Base-by-base conservation (phyloP, 805 yeast genomes). In the Candida pini region DNA sequence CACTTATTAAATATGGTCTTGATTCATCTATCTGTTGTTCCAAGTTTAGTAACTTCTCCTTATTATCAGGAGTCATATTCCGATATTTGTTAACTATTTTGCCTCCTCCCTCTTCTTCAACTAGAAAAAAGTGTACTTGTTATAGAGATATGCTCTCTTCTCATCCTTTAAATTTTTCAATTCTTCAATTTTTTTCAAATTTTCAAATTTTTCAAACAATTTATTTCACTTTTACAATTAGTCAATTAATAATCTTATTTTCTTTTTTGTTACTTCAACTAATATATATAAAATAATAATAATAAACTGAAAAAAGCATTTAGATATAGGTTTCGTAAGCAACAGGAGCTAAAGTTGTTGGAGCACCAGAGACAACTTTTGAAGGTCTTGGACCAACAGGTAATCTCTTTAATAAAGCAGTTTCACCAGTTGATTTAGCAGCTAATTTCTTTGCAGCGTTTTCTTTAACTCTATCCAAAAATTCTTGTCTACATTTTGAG, bases 241-340 rank as follows among this genome's bases (percentile, higher is more conserved):
- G n/a, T n/a, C n/a, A n/a, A n/a, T n/a, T n/a, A n/a, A n/a, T n/a
- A n/a, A n/a, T n/a, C n/a, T n/a, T n/a, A n/a, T n/a, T 9, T n/a
- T 23, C n/a, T 13, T 26, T n/a, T n/a, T n/a, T n/a, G n/a, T n/a
- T n/a, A n/a, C n/a, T n/a, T n/a, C n/a, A n/a, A n/a, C n/a, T n/a
- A n/a, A n/a, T n/a, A n/a, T 26, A 23, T 26, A 26, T 15, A 15
- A 26, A 15, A 26, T 15, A 26, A 26, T 2, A 26, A 15, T 26
- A 15, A 14, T 17, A 26, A 17, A 26, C 14, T 16, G 19, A 14
- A 26, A 26, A 16, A 41, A 28, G 37, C 40, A 44, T 54, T 83
- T 88, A 92, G 76, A 92, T 92, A 84, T 81, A 90, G 67, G 98
- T 92, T 80, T 92, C 99, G 84, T 92, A 92, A 67, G 98, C 83